Percentiles rank a stretch among this genome's conserved stretches.
Evolutionary conservation across 768 basidiomycete genomes (phyloP).

Genomic region (Kwoniella sp.): DNA sequence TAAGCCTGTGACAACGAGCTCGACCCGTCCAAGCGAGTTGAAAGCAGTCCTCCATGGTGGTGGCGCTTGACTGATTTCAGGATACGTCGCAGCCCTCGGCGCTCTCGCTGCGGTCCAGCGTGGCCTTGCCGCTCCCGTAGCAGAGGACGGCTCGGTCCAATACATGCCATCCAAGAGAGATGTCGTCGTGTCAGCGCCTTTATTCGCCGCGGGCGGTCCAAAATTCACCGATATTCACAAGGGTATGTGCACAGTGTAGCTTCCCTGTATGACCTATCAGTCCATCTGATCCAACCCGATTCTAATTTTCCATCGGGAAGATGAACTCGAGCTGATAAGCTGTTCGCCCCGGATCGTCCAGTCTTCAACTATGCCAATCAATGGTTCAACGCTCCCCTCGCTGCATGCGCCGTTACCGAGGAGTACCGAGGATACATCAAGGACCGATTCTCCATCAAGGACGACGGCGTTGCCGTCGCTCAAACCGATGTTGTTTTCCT

Average conservation of each 20-base stretch:
- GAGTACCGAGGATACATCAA: background rate
- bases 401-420: background rate
- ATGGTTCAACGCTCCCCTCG: slow-evolving; percentile 2
- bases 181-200: background rate
- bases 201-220: background rate
- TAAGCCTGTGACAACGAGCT: too few species aligned
- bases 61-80: too few species aligned
- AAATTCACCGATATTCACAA: slow-evolving; percentile 1
- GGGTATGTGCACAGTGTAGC: background rate
- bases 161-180: background rate
- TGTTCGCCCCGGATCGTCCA: background rate
- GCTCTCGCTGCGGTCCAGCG: background rate
- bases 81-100: background rate
- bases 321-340: background rate
- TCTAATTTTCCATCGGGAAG: background rate
- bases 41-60: too few species aligned
- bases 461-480: background rate
- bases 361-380: background rate
- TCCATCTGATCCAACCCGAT: background rate
- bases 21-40: too few species aligned
- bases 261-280: background rate
- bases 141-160: background rate
- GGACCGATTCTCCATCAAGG: background rate
- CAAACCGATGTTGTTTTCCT: background rate
- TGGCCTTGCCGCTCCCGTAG: background rate